A percentile compares a stretch with the other conserved stretches of the same genome.
Conservation (phyloP, 2,329 filamentous ascomycete genomes). For the Fusarium incarnatum region DNA sequence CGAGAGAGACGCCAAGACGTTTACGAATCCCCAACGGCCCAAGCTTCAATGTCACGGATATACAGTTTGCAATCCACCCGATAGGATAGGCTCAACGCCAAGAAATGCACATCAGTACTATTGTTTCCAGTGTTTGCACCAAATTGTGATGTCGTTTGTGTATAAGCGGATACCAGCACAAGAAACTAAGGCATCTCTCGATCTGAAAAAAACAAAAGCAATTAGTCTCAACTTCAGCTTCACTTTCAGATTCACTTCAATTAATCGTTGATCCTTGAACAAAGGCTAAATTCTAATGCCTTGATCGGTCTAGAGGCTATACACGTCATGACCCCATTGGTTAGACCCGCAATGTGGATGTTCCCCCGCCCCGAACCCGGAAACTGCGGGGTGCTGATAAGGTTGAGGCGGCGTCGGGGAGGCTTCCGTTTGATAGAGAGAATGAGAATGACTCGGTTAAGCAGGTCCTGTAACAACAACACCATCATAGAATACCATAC, state of each 20-base stretch:
- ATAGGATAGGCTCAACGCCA: slow-evolving; percentile 9
- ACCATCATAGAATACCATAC: not conserved
- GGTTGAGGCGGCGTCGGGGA: slow-evolving; percentile 27
- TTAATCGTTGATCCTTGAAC: slow-evolving; percentile 7
- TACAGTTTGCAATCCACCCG: slow-evolving; percentile 3
- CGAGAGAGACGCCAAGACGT: slow-evolving; percentile 8
- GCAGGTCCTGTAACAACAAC: not conserved
- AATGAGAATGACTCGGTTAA: slow-evolving; percentile 10
- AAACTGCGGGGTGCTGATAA: slow-evolving; percentile 45
- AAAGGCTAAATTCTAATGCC: slow-evolving; percentile 10
- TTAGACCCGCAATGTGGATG: slow-evolving; percentile 15
- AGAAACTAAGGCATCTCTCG: not conserved
- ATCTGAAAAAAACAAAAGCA: not conserved
- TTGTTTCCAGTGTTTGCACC: not conserved
- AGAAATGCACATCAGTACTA: not conserved
- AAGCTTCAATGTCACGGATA: slow-evolving; percentile 2
- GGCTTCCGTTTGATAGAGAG: not conserved
- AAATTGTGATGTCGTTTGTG: not conserved
- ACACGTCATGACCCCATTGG: slow-evolving; percentile 35
- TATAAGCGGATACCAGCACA: not conserved
- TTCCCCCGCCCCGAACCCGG: slow-evolving; percentile 26
- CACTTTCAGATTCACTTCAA: not conserved
- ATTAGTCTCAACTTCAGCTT: not conserved
- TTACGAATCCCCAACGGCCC: slow-evolving; percentile 7
- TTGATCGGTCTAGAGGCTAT: not conserved